Evolutionary conservation across 805 yeast genomes (phyloP), one percentile per base, ranked within the genome.

Genomic region (Starmerella davenportii): DNA sequence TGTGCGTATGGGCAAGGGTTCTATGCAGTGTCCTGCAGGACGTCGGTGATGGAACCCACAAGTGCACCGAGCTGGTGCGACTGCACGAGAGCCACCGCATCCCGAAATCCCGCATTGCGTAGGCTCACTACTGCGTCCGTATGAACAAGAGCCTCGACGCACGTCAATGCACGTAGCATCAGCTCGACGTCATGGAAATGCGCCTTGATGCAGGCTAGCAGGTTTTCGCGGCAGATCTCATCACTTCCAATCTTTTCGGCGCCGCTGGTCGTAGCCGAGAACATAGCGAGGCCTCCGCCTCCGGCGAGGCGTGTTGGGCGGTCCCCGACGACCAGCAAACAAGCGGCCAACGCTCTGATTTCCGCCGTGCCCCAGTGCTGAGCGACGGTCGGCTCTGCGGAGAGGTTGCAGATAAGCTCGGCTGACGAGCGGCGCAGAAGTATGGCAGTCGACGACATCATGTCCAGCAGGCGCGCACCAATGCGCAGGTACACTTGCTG

Each of bases 351-450:
- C 18, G 56, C 51, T 2, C 52, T 49, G 21, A 61, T 7, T 7
- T 7, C 8, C 5, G 32, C 5, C 8, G 32, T 7, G 19, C 32
- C 13, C 11, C 5, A 29, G 13, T 29, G 5, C 32, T 17, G 8
- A 14, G 15, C 32, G 19, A 29, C 15, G 16, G 8, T 17, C 9
- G 23, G 25, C 9, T 32, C 35, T n/a, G 15, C 18, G 11, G 17
- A 65, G 35, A 78, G 52, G 51, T 79, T 79, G 42, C 77, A 68
- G 8, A 76, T 54, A 15, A 79, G 63, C 49, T 79, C 84, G 55
- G 78, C 61, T 0, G 74, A 47, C 0, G 80, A 72, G 36, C 70
- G 60, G 51, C 75, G 80, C 3, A 79, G 53, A 38, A 62, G 53
- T 1, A 57, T 48, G 38, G 70, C 66, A 24, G 65, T 64, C 41